A percentile compares a stretch with the other conserved stretches of the same genome.
Evolutionary conservation across 768 basidiomycete genomes (phyloP).

Genomic region (Tephrocybe sp.): DNA sequence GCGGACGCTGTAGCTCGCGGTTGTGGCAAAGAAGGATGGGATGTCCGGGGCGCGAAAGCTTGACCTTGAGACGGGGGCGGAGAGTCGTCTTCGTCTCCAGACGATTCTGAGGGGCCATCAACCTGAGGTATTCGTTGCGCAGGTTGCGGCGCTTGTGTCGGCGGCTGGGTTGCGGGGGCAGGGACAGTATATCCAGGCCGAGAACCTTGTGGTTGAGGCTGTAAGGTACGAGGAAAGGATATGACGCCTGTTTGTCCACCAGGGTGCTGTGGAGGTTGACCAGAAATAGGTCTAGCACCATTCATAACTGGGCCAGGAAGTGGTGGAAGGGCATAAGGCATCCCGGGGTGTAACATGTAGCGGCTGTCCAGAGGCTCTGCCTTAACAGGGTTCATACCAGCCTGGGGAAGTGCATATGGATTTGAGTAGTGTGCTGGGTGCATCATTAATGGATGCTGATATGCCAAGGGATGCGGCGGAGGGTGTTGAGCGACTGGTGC

Average conservation of each 20-base stretch:
- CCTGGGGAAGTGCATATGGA: conserved; percentile 46
- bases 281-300: conserved; percentile 43
- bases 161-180: conserved; percentile 9
- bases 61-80: conserved; percentile 63
- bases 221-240: conserved; percentile 45
- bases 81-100: conserved; percentile 58
- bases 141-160: conserved; percentile 8
- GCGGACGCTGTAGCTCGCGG: conserved; percentile 37
- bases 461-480: conserved; percentile 48
- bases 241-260: conserved; percentile 61
- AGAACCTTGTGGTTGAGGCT: conserved; percentile 26
- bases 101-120: conserved; percentile 79
- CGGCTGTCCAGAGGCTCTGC: conserved; percentile 71
- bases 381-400: conserved; percentile 57
- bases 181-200: conserved; percentile 26
- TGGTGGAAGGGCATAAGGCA: conserved; percentile 57
- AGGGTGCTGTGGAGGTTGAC: conserved; percentile 42
- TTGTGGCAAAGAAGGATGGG: conserved; percentile 79
- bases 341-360: conserved; percentile 51
- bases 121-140: conserved; percentile 66
- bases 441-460: conserved; percentile 64
- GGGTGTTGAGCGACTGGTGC: conserved; percentile 43
- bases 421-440: conserved; percentile 59
- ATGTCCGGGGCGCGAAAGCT: conserved; percentile 65
- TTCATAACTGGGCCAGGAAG: conserved; percentile 68